Evolutionary conservation across 2,329 filamentous ascomycete species (phyloP), one percentile per base, ranked within the genome.

Genomic region (Fusarium irregulare): DNA sequence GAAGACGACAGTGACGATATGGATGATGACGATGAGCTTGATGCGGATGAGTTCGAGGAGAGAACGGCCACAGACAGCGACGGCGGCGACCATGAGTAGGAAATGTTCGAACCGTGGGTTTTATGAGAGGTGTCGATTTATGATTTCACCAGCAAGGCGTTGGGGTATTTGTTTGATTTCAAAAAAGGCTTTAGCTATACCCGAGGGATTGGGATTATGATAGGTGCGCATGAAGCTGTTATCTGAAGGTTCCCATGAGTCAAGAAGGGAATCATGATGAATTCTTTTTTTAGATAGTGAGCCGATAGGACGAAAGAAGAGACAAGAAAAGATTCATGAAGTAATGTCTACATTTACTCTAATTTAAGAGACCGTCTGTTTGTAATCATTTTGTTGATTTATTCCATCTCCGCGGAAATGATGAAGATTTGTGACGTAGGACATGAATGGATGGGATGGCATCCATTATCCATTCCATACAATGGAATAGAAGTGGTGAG

Each of bases 1-100:
- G 83, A 87, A 49, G 85, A 86, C 25, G 85, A 86, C 27, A 86
- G 86, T 6, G 85, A 87, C 4, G 85, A 85, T 53, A 16, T 20
- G 50, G 85, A 86, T 25, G 85, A 86, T 23, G 85, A 86, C 4
- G 85, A 87, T 4, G 85, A 85, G 28, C 80, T 83, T 4, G 83
- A 84, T 1, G 81, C 81, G 1, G 80, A 81, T 3, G 79, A 80
- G 12, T 79, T 83, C 2, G 82, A 86, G 4, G 87, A 89, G 63
- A 81, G 80, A 54, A 86, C 85, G 4, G 85, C 83, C 23, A 87
- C 84, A 16, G 84, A 85, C 53, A 84, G 83, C 45, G 84, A 84
- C 10, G 78, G 76, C 23, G 83, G 80, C 18, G 81, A 80, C 49
- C 80, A 80, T 34, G 80, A 82, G 63, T 82, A 61, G 47, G 63